Evolutionary conservation across 495 filamentous ascomycete species (phyloP), one percentile per base, ranked within the genome.

Genomic region (Podospora pseudoanserina): DNA sequence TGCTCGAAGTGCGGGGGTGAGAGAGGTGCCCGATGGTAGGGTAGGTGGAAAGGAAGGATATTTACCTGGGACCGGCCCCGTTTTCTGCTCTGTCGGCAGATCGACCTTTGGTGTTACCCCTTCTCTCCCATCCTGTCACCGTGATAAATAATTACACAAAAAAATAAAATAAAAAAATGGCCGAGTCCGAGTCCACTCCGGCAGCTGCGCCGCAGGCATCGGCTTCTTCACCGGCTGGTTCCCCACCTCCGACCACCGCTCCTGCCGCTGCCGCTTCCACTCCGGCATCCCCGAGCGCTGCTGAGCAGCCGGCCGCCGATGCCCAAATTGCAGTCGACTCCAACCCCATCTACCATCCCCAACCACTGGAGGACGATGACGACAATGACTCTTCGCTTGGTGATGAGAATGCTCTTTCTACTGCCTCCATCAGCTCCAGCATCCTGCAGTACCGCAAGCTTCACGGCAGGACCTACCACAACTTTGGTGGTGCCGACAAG

Each of bases 401-500:
- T 26, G 55, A 58, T 58, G 55, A 58, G 5, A 58, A 58, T 23
- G 55, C 7, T 2, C 28, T 49, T 16, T 27, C 53, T 26, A 65
- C 53, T 18, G 54, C 64, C 56, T 65, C 64, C 15, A 19, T 65
- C 27, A 60, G 49, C 64, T 65, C 64, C 2, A 65, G 53, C 49
- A 65, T 65, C 32, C 28, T 3, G 26, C 20, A 65, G 9, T 65
- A 65, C 26, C 44, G 64, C 3, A 56, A 65, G 19, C 27, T 65
- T 11, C 64, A 65, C 18, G 64, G 64, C 15, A 58, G 64, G 30
- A 65, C 64, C 2, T 69, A 44, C 16, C 44, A 34, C 55, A 58
- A 58, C n/a, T 58, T 58, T 58, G 55, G 55, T n/a, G n/a, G 23
- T 19, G 55, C 55, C 18, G 39, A 49, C 15, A 58, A 58, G 23